Percentiles rank a stretch among this genome's conserved stretches.
These are phyloP conservation scores for Borovskyia barvae DNA, from an alignment of 208 protist genomes.

Conservation along the genomic window DNA sequence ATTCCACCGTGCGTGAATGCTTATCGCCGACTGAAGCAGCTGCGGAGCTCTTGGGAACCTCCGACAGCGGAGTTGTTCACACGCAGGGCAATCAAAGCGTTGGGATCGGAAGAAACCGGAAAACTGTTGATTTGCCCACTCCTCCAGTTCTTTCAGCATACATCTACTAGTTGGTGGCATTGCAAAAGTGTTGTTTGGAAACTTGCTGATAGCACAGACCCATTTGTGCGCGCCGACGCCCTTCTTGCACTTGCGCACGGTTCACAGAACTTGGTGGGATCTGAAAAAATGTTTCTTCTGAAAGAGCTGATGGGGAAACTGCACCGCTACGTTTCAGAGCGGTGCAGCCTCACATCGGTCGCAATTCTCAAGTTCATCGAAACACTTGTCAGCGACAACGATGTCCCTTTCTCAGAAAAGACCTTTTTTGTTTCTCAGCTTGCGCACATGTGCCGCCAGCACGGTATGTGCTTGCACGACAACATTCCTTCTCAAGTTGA, in stretches of 20 bases:
- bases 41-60: neutral
- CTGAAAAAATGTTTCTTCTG: slow-evolving; percentile 5
- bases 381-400: neutral
- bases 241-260: slow-evolving; percentile 6
- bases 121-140: slow-evolving; percentile 19
- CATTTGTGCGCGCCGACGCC: slow-evolving; percentile 29
- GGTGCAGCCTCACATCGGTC: slow-evolving; percentile 14
- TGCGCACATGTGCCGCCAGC: slow-evolving; percentile 15
- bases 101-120: slow-evolving; percentile 2
- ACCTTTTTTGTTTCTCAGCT: slow-evolving; percentile 8
- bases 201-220: slow-evolving; percentile 5
- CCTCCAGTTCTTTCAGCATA: slow-evolving; percentile 24
- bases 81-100: neutral
- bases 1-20: slow-evolving; percentile 15
- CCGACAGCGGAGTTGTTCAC: neutral
- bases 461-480: slow-evolving; percentile 8
- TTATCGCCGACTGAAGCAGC: slow-evolving; percentile 10
- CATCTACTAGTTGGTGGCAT: slow-evolving; percentile 1
- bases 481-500: slow-evolving; percentile 14
- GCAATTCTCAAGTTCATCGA: slow-evolving; percentile 18
- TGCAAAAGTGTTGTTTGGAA: neutral
- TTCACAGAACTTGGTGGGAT: neutral
- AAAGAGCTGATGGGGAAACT: slow-evolving; percentile 14
- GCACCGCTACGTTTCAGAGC: slow-evolving; percentile 5
- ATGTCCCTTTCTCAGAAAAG: slow-evolving; percentile 1